phyloP scores from a whole-genome alignment of 148 eudicot species.

The Cornus suecica region DNA sequence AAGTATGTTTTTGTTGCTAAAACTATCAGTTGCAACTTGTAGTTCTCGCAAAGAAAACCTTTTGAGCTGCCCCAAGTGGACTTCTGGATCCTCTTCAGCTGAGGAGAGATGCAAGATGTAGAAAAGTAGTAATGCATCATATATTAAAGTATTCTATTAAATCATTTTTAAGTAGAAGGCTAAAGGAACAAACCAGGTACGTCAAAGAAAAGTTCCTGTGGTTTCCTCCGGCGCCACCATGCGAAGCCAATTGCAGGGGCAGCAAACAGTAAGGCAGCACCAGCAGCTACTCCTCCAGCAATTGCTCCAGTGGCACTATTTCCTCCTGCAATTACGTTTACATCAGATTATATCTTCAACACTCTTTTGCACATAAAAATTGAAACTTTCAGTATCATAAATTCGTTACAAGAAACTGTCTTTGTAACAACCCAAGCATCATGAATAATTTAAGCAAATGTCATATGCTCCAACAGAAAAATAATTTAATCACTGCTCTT shows the following conservation, averaged over 20 bases:
- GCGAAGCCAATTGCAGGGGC: constrained; percentile 48
- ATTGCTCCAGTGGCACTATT: constrained; percentile 48
- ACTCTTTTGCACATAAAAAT: constrained; percentile 9
- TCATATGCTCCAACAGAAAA: not conserved
- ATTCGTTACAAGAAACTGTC: not conserved
- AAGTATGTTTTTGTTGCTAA: constrained; percentile 44
- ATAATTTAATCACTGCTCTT: not conserved
- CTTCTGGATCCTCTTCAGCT: constrained; percentile 62
- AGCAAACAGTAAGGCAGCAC: constrained; percentile 48
- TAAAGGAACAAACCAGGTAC: constrained; percentile 41
- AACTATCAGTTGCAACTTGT: constrained; percentile 48
- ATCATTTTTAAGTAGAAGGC: not conserved
- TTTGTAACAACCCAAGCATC: not conserved
- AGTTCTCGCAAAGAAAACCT: constrained; percentile 48
- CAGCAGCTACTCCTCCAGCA: constrained; percentile 58
- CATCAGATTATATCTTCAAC: not conserved
- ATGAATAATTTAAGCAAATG: not conserved
- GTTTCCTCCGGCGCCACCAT: constrained; percentile 41
- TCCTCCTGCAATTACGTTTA: constrained; percentile 24
- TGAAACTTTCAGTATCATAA: not conserved
- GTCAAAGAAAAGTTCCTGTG: constrained; percentile 49
- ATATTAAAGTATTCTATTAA: not conserved
- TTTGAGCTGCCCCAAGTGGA: constrained; percentile 48
- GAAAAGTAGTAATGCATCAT: not conserved
- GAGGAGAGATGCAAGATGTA: not conserved